Conservation (phyloP, 208 protist species). For the Acanthamoeba royreba region DNA sequence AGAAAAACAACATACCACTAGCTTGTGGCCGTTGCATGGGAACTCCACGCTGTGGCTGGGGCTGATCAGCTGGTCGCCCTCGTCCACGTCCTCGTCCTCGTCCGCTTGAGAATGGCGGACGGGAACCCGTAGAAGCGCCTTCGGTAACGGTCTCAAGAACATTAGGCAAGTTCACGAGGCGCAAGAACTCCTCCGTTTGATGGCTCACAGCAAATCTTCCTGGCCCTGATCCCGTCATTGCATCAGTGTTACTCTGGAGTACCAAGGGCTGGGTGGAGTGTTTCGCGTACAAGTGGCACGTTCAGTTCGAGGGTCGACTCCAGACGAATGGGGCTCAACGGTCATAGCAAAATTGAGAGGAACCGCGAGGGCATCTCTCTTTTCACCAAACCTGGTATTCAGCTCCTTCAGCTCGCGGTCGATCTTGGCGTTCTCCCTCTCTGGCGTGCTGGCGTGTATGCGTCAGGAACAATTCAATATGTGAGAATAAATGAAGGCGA, state of each 20-base stretch:
- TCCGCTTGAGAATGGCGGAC: background rate
- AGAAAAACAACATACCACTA: background rate
- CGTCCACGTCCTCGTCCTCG: background rate
- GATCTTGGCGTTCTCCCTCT: background rate
- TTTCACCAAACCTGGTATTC: background rate
- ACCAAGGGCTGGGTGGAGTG: background rate
- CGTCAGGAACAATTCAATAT: background rate
- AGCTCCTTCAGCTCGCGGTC: background rate
- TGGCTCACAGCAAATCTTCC: background rate
- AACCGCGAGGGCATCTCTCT: background rate
- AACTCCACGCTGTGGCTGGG: background rate
- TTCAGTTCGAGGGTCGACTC: background rate
- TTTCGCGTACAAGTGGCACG: background rate
- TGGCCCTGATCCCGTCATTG: background rate
- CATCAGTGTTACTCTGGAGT: background rate
- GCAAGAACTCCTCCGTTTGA: background rate
- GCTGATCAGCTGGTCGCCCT: background rate
- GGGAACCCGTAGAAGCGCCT: background rate
- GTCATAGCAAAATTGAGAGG: background rate
- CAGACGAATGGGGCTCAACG: background rate
- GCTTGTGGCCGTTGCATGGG: background rate
- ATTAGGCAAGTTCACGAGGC: background rate
- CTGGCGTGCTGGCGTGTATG: background rate
- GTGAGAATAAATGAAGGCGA: background rate
- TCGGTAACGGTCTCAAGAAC: background rate